phyloP scores from a whole-genome alignment of 2,329 filamentous ascomycete genomes.

The Pseudogymnoascus sp. region DNA sequence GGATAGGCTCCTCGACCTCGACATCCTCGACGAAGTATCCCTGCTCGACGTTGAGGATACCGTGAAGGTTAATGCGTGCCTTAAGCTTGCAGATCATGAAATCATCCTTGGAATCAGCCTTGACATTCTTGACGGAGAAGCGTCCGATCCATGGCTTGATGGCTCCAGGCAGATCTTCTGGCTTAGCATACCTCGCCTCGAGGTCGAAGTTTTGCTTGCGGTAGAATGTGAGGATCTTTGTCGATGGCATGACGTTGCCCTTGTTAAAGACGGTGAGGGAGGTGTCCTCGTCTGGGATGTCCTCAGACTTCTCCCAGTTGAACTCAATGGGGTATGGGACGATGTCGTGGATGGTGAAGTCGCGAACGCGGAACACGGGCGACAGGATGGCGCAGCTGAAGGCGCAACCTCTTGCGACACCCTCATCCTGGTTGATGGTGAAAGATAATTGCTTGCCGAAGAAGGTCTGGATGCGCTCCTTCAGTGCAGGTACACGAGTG shows the following conservation, averaged over 20 bases:
- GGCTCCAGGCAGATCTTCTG: slow-evolving; percentile 80
- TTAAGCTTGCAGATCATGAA: slow-evolving; percentile 99
- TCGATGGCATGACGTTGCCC: slow-evolving; percentile 93
- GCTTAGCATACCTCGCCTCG: slow-evolving; percentile 86
- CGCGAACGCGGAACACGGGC: slow-evolving; percentile 94
- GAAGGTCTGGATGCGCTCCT: slow-evolving; percentile 81
- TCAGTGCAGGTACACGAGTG: slow-evolving; percentile 87
- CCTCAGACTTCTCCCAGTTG: slow-evolving; percentile 95
- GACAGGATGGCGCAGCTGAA: slow-evolving; percentile 98
- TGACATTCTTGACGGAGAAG: slow-evolving; percentile 96
- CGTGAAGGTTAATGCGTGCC: slow-evolving; percentile 92
- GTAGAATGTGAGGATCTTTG: slow-evolving; percentile 99
- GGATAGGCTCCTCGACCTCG: slow-evolving; percentile 89
- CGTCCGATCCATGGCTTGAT: slow-evolving; percentile 90
- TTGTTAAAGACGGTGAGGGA: slow-evolving; percentile 95
- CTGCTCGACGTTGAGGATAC: slow-evolving; percentile 90
- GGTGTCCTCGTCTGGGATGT: slow-evolving; percentile 97
- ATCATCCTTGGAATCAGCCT: slow-evolving; percentile 85
- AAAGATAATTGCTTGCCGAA: slow-evolving; percentile 90
- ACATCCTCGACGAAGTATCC: slow-evolving; percentile 98
- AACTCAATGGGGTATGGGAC: slow-evolving; percentile 98
- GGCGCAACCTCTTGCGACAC: slow-evolving; percentile 86
- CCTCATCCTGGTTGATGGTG: slow-evolving; percentile 97
- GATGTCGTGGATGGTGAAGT: slow-evolving; percentile 96
- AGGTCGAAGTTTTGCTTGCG: slow-evolving; percentile 95